Evolutionary conservation across 371 early-diverging fungal genomes (phyloP).

Genomic region (Rhizopus sp.): DNA sequence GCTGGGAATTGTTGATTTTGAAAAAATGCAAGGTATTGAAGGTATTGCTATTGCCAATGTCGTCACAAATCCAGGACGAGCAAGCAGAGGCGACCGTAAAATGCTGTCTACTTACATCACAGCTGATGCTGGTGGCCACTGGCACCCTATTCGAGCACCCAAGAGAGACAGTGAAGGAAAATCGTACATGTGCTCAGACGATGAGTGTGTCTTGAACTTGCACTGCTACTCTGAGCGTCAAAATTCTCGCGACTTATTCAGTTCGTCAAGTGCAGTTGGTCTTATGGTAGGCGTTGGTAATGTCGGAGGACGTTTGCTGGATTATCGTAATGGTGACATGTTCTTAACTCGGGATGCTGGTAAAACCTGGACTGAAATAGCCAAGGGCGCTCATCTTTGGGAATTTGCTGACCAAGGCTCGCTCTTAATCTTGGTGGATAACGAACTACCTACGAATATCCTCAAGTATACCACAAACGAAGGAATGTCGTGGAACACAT

Average conservation of each 20-base stretch:
- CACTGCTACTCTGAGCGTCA: constrained; percentile 82
- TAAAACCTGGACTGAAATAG: constrained; percentile 71
- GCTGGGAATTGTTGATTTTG: constrained; percentile 90
- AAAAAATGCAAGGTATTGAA: constrained; percentile 89
- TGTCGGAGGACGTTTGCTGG: constrained; percentile 69
- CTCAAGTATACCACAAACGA: constrained; percentile 67
- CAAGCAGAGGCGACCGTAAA: constrained; percentile 50
- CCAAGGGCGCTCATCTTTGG: constrained; percentile 76
- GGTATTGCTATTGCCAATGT: constrained; percentile 88
- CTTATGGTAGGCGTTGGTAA: constrained; percentile 93
- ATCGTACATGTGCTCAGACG: constrained; percentile 21
- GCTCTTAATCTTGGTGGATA: constrained; percentile 71
- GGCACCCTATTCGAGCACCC: constrained; percentile 67
- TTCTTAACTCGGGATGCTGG: constrained; percentile 88
- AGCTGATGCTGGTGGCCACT: constrained; percentile 82
- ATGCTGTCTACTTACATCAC: constrained; percentile 73
- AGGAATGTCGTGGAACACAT: constrained; percentile 63
- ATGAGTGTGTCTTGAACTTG: constrained; percentile 70
- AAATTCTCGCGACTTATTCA: constrained; percentile 77
- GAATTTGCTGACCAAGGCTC: constrained; percentile 90
- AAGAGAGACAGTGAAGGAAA: constrained; percentile 50
- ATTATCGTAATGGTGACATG: constrained; percentile 75
- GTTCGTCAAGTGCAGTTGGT: constrained; percentile 82
- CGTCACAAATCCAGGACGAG: constrained; percentile 71
- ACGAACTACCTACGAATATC: constrained; percentile 73